These are phyloP conservation scores for Xanthoconium stramineum DNA, from an alignment of 768 basidiomycete species.

Conservation along the genomic window DNA sequence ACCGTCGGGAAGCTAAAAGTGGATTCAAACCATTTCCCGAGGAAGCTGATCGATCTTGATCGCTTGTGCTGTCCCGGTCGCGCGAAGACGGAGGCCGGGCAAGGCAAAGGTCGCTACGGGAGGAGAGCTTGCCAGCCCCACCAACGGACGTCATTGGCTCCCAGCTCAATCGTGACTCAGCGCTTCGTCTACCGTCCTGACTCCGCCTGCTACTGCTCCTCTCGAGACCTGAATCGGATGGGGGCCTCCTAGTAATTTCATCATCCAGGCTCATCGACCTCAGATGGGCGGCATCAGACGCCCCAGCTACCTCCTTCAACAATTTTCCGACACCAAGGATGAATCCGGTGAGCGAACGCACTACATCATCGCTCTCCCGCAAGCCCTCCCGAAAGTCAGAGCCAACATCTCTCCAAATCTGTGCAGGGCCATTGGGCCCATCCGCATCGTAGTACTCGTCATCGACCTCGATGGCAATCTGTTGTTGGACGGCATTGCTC, in stretches of 20 bases:
- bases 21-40: slow-evolving; percentile 20
- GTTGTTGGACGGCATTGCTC: slow-evolving; percentile 60
- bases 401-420: slow-evolving; percentile 67
- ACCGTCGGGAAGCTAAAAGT: slow-evolving; percentile 43
- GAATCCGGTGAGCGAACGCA: slow-evolving; percentile 72
- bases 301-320: slow-evolving; percentile 50
- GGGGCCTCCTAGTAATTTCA: slow-evolving; percentile 36
- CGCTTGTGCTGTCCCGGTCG: slow-evolving; percentile 25
- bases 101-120: slow-evolving; percentile 22
- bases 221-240: slow-evolving; percentile 34
- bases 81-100: slow-evolving; percentile 25
- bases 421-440: slow-evolving; percentile 39
- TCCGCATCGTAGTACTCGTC: slow-evolving; percentile 34
- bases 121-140: slow-evolving; percentile 25
- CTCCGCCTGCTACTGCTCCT: slow-evolving; percentile 44
- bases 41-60: slow-evolving; percentile 26
- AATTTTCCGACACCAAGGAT: slow-evolving; percentile 72
- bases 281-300: slow-evolving; percentile 34
- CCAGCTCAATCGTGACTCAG: slow-evolving; percentile 47
- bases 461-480: slow-evolving; percentile 74
- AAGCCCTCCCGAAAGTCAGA: slow-evolving; percentile 70
- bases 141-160: slow-evolving; percentile 29
- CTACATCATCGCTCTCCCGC: slow-evolving; percentile 73
- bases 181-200: slow-evolving; percentile 55
- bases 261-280: slow-evolving; percentile 58